These are phyloP conservation scores for Sesbania bispinosa DNA, from an alignment of 306 rosid species.

Conservation along the genomic window DNA sequence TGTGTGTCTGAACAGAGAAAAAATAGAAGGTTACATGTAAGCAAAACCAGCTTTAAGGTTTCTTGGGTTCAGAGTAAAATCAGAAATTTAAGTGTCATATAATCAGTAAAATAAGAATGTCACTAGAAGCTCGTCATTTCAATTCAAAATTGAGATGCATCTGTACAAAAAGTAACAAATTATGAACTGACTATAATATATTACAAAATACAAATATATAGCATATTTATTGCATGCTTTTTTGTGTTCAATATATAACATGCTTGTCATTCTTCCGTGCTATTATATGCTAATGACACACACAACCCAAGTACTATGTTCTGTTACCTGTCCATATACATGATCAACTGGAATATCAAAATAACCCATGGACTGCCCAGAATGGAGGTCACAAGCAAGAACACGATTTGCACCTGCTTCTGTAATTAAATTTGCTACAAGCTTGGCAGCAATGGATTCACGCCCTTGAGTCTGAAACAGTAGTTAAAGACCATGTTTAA, in stretches of 20 bases:
- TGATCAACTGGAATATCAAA: slow-evolving; percentile 99
- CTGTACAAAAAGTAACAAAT: background rate
- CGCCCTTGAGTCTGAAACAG: slow-evolving; percentile 91
- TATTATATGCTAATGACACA: too few species aligned
- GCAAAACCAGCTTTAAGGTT: background rate
- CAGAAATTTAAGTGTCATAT: background rate
- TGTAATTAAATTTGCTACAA: slow-evolving; percentile 95
- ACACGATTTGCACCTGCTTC: slow-evolving; percentile 99
- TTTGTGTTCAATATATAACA: slow-evolving; percentile 2
- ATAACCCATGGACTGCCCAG: slow-evolving; percentile 99
- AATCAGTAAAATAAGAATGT: background rate
- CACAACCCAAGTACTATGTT: background rate
- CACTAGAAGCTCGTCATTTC: background rate
- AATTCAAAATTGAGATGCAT: slow-evolving; percentile 7
- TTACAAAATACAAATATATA: background rate
- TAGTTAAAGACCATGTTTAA: slow-evolving; percentile 5
- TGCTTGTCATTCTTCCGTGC: too few species aligned
- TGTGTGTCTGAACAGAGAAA: background rate
- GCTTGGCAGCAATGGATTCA: slow-evolving; percentile 99
- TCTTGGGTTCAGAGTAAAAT: background rate
- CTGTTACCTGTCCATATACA: slow-evolving; percentile 88
- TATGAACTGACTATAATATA: background rate
- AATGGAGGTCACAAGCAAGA: slow-evolving; percentile 98
- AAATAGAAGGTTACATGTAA: background rate
- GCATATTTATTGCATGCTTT: background rate